Evolutionary conservation across 148 eudicot species (phyloP).

Genomic region (Vaccinium vitisidaea): DNA sequence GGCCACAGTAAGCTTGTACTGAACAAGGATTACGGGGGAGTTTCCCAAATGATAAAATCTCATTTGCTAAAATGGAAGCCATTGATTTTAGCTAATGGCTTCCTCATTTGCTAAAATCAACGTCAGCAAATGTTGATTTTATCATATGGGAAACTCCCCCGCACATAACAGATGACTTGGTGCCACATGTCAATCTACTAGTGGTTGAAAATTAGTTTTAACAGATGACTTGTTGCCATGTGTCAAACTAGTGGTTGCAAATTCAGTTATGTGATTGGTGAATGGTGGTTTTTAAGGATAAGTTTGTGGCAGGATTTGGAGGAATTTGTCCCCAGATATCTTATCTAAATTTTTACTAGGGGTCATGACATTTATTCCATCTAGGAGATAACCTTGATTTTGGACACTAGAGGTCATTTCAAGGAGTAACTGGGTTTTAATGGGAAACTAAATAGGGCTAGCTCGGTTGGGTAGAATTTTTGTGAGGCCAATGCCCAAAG

Average conservation of each 20-base stretch:
- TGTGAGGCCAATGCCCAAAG: background rate
- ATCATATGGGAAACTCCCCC: too few species aligned
- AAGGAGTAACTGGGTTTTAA: background rate
- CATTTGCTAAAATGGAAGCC: too few species aligned
- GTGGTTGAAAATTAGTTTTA: background rate
- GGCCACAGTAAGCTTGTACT: constrained; percentile 4
- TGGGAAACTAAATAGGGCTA: background rate
- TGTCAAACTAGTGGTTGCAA: constrained; percentile 3
- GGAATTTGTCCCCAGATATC: background rate
- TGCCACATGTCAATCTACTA: constrained; percentile 12
- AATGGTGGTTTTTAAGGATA: background rate
- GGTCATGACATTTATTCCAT: background rate
- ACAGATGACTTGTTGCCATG: constrained; percentile 1
- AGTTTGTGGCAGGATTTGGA: constrained; percentile 13
- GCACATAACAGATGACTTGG: constrained; percentile 13
- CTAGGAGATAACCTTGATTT: background rate
- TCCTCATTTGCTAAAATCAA: too few species aligned
- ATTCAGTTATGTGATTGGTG: constrained; percentile 3
- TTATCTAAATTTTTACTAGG: background rate
- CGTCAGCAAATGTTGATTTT: too few species aligned
- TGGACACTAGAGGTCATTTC: background rate
- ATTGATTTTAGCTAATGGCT: too few species aligned
- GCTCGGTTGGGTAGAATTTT: background rate
- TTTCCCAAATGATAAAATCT: too few species aligned
- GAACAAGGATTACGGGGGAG: background rate